Percentiles rank a stretch among this genome's conserved stretches.
These are phyloP conservation scores for Amanita polypyramis DNA, from an alignment of 768 basidiomycete species.

Conservation along the genomic window DNA sequence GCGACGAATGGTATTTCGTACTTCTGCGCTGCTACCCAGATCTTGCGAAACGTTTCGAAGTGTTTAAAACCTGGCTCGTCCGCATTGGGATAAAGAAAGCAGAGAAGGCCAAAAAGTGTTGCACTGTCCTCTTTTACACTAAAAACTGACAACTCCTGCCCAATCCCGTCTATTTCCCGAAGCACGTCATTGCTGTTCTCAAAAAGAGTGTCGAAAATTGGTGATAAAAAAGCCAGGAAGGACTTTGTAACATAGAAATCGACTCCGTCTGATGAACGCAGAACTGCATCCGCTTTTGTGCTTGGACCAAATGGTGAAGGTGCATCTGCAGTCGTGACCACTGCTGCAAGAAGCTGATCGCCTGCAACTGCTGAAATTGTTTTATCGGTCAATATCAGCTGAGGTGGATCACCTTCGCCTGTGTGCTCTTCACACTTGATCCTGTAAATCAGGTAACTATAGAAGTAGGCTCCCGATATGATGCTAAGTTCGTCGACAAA, in stretches of 20 bases:
- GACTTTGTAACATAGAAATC: constrained; percentile 20
- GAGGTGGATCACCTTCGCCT: not conserved
- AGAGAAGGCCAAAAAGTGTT: constrained; percentile 7
- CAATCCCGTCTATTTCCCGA: not conserved
- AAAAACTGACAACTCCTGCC: not conserved
- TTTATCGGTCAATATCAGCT: not conserved
- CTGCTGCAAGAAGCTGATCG: no score
- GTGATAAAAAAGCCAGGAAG: constrained; percentile 20
- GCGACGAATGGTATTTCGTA: not conserved
- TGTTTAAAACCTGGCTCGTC: not conserved
- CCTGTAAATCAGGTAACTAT: not conserved
- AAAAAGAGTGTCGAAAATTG: constrained; percentile 22
- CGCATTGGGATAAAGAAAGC: constrained; percentile 4
- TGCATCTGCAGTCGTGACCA: not conserved
- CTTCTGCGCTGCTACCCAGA: constrained; percentile 1
- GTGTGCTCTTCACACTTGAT: not conserved
- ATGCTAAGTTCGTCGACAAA: not conserved
- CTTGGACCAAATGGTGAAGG: not conserved
- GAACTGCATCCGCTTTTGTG: constrained; percentile 14
- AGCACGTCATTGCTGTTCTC: not conserved
- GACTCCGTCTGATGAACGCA: constrained; percentile 18
- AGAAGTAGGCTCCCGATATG: not conserved
- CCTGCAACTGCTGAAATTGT: not conserved
- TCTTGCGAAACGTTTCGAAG: not conserved
- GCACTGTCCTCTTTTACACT: constrained; percentile 9